Conservation (phyloP, 192 early-diverging fungal genomes). For the Backusella liffmaniae region DNA sequence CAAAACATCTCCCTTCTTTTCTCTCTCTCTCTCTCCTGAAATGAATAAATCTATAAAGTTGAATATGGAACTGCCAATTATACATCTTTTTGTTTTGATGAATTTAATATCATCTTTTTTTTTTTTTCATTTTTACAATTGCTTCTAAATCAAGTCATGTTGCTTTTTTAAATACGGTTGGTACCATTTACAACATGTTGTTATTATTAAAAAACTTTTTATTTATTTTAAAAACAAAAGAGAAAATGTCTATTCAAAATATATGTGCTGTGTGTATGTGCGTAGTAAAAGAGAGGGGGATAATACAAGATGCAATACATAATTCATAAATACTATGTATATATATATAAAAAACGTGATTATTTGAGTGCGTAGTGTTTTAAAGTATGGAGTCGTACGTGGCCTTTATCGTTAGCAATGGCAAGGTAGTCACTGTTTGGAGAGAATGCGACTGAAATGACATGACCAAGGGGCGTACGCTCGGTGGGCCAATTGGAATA, state of each 20-base stretch:
- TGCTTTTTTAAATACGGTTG: no score
- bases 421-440: constrained; percentile 89
- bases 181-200: no score
- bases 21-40: no score
- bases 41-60: no score
- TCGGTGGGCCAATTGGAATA: constrained; percentile 95
- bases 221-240: background rate
- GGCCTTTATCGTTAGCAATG: constrained; percentile 89
- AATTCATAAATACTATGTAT: background rate
- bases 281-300: background rate
- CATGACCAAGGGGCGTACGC: constrained; percentile 79
- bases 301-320: background rate
- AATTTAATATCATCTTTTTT: no score
- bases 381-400: constrained; percentile 82
- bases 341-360: background rate
- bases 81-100: no score
- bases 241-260: background rate
- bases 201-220: background rate
- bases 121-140: no score
- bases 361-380: constrained; percentile 52
- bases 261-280: background rate
- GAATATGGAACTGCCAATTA: no score
- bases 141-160: no score
- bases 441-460: constrained; percentile 81
- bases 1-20: no score